Evolutionary conservation across 2,329 filamentous ascomycete genomes (phyloP).

Genomic region (Ascochyta fabae): DNA sequence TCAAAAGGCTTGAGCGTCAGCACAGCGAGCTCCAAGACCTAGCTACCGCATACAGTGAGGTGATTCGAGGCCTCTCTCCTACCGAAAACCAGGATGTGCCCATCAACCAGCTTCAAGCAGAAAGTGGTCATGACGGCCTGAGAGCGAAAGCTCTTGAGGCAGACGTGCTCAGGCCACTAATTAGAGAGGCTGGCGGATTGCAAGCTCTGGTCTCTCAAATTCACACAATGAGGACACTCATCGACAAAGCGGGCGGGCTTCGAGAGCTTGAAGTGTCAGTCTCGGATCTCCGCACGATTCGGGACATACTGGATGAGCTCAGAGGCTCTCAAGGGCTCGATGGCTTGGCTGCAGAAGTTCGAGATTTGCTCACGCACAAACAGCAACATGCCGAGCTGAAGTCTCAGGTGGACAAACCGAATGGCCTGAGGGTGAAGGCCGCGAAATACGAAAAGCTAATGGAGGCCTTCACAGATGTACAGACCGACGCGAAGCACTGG

Average conservation of each 20-base stretch:
- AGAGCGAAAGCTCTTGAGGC: slow-evolving; percentile 26
- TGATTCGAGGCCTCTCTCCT: slow-evolving; percentile 16
- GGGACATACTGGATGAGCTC: slow-evolving; percentile 16
- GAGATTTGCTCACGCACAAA: slow-evolving; percentile 9
- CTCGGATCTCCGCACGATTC: slow-evolving; percentile 15
- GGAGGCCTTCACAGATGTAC: slow-evolving; percentile 13
- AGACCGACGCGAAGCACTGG: not conserved
- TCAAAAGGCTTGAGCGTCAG: slow-evolving; percentile 16
- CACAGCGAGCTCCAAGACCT: slow-evolving; percentile 18
- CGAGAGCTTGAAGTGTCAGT: slow-evolving; percentile 20
- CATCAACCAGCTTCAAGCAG: slow-evolving; percentile 23
- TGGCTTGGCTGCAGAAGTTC: slow-evolving; percentile 15
- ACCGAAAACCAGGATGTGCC: slow-evolving; percentile 1
- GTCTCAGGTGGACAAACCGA: not conserved
- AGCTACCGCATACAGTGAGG: slow-evolving; percentile 16
- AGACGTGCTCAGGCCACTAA: slow-evolving; percentile 20
- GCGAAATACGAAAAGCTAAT: slow-evolving; percentile 22
- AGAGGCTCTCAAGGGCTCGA: slow-evolving; percentile 14
- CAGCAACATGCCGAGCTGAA: slow-evolving; percentile 4
- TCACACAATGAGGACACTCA: slow-evolving; percentile 12
- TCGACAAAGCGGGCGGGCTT: slow-evolving; percentile 18
- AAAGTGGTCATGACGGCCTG: slow-evolving; percentile 23
- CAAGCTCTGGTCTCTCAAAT: slow-evolving; percentile 17
- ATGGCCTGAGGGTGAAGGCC: slow-evolving; percentile 14
- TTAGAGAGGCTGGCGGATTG: slow-evolving; percentile 24